A percentile compares a stretch with the other conserved stretches of the same genome.
Evolutionary conservation across 1,284 basidiomycete genomes (phyloP).

Genomic region (Sparassis latifolia): DNA sequence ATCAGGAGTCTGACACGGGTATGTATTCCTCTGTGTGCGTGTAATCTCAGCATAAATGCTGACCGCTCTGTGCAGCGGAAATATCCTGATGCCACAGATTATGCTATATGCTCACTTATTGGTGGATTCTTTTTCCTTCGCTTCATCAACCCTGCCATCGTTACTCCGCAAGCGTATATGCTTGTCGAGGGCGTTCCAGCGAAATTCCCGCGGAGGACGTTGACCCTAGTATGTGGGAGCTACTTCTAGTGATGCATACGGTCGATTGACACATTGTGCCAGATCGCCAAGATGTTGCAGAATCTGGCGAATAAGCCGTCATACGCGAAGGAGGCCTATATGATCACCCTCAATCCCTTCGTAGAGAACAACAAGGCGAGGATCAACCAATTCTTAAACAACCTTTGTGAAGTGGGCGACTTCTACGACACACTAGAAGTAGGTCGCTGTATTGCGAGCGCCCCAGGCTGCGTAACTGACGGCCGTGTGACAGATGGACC

Average conservation of each 20-base stretch:
- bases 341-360: conserved; percentile 97
- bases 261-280: conserved; percentile 8
- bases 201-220: conserved; percentile 91
- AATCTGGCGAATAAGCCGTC: conserved; percentile 99
- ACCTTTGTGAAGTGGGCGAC: conserved; percentile 96
- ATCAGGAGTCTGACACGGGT: conserved; percentile 93
- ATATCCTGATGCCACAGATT: conserved; percentile 88
- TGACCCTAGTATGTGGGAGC: conserved; percentile 71
- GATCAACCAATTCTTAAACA: conserved; percentile 96
- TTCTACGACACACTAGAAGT: conserved; percentile 95
- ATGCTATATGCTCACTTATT: conserved; percentile 96
- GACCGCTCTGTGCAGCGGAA: conserved; percentile 62
- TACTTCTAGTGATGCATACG: conserved; percentile 2
- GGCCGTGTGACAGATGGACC: conserved; percentile 75
- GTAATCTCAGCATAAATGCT: no score
- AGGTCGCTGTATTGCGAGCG: conserved; percentile 14
- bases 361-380: conserved; percentile 97
- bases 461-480: background rate
- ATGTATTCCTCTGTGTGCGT: conserved; percentile 22
- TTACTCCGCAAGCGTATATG: conserved; percentile 99
- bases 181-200: conserved; percentile 96
- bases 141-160: conserved; percentile 99
- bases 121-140: conserved; percentile 99
- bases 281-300: conserved; percentile 99
- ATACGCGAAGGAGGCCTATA: conserved; percentile 96